Percentiles rank a stretch among this genome's conserved stretches.
These are phyloP conservation scores for Casuarina cunninghamiana DNA, from an alignment of 306 rosid species.

Conservation along the genomic window DNA sequence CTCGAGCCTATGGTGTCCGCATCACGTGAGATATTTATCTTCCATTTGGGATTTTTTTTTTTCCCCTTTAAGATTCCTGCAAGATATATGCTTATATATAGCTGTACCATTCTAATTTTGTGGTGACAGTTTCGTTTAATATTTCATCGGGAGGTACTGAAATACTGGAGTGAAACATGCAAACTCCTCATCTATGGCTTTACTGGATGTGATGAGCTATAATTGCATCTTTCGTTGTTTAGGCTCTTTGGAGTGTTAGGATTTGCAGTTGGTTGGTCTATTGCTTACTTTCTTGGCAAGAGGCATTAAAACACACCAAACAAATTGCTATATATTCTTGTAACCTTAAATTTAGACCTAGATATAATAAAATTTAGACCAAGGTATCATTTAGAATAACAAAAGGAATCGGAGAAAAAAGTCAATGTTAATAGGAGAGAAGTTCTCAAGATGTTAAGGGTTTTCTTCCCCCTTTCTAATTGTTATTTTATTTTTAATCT, in stretches of 20 bases:
- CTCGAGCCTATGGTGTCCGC: constrained; percentile 91
- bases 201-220: constrained; percentile 96
- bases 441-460: background rate
- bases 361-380: background rate
- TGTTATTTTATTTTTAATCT: background rate
- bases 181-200: constrained; percentile 98
- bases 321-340: background rate
- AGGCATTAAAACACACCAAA: background rate
- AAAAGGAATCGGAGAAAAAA: background rate
- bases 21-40: constrained; percentile 65
- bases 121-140: background rate
- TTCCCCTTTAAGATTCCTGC: background rate
- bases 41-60: background rate
- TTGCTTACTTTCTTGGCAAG: background rate
- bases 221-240: background rate
- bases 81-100: no score
- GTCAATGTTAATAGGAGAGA: background rate
- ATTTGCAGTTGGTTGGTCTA: background rate
- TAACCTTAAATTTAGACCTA: background rate
- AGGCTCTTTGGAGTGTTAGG: background rate
- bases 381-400: background rate
- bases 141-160: background rate
- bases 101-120: background rate
- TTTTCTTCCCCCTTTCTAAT: background rate
- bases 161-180: constrained; percentile 18